These are phyloP conservation scores for Russula brevipes DNA, from an alignment of 768 basidiomycete genomes.

Conservation along the genomic window DNA sequence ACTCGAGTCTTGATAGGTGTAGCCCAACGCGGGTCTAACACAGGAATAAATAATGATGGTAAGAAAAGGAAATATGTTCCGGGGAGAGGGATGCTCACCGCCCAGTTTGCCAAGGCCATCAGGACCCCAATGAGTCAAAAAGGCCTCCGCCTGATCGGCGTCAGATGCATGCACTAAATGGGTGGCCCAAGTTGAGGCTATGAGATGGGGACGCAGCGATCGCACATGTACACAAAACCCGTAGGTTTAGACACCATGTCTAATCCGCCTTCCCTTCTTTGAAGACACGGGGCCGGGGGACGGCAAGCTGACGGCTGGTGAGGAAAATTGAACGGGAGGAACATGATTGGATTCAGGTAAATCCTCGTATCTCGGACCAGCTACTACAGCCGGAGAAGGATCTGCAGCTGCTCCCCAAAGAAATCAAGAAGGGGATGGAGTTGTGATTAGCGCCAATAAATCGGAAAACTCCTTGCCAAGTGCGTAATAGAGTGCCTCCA, in stretches of 20 bases:
- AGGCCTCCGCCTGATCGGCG: slow-evolving; percentile 80
- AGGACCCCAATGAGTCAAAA: slow-evolving; percentile 83
- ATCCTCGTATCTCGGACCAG: slow-evolving; percentile 69
- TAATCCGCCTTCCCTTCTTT: slow-evolving; percentile 62
- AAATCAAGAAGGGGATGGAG: slow-evolving; percentile 57
- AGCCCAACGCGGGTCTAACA: slow-evolving; percentile 84
- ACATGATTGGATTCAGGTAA: slow-evolving; percentile 35
- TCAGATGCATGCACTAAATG: slow-evolving; percentile 90
- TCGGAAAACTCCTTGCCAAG: slow-evolving; percentile 93
- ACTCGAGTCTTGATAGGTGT: slow-evolving; percentile 79
- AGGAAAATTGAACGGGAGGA: slow-evolving; percentile 25
- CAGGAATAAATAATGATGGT: slow-evolving; percentile 27
- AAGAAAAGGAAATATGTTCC: slow-evolving; percentile 3
- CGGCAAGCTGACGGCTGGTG: slow-evolving; percentile 32
- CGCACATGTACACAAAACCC: slow-evolving; percentile 69
- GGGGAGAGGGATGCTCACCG: slow-evolving; percentile 45
- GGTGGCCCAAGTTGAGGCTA: slow-evolving; percentile 39
- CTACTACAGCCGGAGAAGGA: slow-evolving; percentile 39
- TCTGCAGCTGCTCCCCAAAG: slow-evolving; percentile 44
- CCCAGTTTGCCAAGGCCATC: slow-evolving; percentile 86
- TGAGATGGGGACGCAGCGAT: slow-evolving; percentile 18
- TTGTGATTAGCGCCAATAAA: slow-evolving; percentile 69
- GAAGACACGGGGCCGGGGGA: slow-evolving; percentile 29
- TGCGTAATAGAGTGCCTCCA: slow-evolving; percentile 70
- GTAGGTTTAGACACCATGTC: slow-evolving; percentile 85